Evolutionary conservation across 768 basidiomycete species (phyloP).

Genomic region (Boletus subparvulus): DNA sequence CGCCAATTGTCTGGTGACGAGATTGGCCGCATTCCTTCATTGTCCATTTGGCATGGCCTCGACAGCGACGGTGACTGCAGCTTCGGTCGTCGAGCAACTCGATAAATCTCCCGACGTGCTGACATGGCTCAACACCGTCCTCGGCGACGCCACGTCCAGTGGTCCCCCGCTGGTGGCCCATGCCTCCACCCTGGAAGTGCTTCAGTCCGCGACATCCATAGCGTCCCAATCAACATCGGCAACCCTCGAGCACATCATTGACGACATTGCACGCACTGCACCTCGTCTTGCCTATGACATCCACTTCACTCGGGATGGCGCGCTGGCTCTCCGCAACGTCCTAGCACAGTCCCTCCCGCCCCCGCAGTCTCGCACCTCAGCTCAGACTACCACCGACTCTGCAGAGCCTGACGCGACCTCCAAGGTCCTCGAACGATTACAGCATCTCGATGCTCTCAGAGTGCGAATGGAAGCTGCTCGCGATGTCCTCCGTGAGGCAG

Average conservation of each 20-base stretch:
- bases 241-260: slow-evolving; percentile 83
- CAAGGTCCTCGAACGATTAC: slow-evolving; percentile 71
- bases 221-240: slow-evolving; percentile 87
- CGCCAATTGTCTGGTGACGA: not conserved
- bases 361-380: slow-evolving; percentile 6
- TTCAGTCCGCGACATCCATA: slow-evolving; percentile 80
- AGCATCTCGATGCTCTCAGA: slow-evolving; percentile 80
- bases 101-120: slow-evolving; percentile 61
- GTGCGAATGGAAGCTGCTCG: slow-evolving; percentile 83
- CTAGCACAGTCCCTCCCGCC: slow-evolving; percentile 54
- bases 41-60: slow-evolving; percentile 20
- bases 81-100: slow-evolving; percentile 52
- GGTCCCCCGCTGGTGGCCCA: slow-evolving; percentile 41
- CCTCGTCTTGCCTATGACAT: slow-evolving; percentile 93
- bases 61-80: slow-evolving; percentile 27
- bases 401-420: slow-evolving; percentile 48
- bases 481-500: slow-evolving; percentile 90
- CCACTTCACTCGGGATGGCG: slow-evolving; percentile 95
- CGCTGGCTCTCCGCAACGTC: slow-evolving; percentile 67
- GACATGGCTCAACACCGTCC: slow-evolving; percentile 71
- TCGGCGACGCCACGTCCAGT: slow-evolving; percentile 43
- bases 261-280: slow-evolving; percentile 88
- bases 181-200: slow-evolving; percentile 71
- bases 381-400: not conserved
- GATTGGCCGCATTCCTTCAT: not conserved